phyloP scores from a whole-genome alignment of 768 basidiomycete genomes.

The Leucosporidium scottii region DNA sequence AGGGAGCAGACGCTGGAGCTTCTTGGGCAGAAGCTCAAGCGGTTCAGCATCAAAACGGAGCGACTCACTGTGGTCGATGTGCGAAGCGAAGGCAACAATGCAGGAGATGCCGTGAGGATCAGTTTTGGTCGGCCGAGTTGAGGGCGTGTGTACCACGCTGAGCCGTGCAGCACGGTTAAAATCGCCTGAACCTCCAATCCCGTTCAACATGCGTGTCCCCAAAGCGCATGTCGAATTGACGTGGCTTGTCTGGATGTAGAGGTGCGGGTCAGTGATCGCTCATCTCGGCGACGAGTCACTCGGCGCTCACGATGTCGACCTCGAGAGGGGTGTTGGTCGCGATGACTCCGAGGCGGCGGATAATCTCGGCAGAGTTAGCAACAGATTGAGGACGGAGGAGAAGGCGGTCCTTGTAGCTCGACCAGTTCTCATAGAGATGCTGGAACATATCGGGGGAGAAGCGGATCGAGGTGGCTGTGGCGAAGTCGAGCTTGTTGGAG shows the following conservation, averaged over 20 bases:
- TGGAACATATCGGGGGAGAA: conserved; percentile 37
- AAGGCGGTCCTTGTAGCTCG: conserved; percentile 32
- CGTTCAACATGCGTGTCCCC: conserved; percentile 39
- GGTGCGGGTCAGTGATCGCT: no score
- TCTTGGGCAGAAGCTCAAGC: background rate
- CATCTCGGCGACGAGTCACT: no score
- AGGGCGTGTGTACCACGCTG: background rate
- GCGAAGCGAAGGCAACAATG: conserved; percentile 39
- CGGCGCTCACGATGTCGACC: conserved; percentile 27
- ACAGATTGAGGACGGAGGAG: conserved; percentile 38
- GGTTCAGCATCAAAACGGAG: no score
- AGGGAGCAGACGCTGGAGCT: no score
- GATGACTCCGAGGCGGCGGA: conserved; percentile 37
- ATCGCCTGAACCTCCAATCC: conserved; percentile 26
- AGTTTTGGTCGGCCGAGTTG: conserved; percentile 33
- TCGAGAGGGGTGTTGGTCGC: conserved; percentile 39
- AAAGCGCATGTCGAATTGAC: conserved; percentile 38
- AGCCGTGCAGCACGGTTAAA: background rate
- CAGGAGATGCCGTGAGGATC: conserved; percentile 40
- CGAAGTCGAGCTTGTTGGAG: conserved; percentile 42
- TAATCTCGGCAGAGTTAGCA: conserved; percentile 39
- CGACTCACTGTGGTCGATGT: conserved; percentile 35
- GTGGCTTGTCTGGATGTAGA: conserved; percentile 13
- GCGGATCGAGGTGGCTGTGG: conserved; percentile 42
- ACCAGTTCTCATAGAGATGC: conserved; percentile 32